Evolutionary conservation across 345 rosid genomes (phyloP), one percentile per base, ranked within the genome.

Genomic region (Ceriops tagal): DNA sequence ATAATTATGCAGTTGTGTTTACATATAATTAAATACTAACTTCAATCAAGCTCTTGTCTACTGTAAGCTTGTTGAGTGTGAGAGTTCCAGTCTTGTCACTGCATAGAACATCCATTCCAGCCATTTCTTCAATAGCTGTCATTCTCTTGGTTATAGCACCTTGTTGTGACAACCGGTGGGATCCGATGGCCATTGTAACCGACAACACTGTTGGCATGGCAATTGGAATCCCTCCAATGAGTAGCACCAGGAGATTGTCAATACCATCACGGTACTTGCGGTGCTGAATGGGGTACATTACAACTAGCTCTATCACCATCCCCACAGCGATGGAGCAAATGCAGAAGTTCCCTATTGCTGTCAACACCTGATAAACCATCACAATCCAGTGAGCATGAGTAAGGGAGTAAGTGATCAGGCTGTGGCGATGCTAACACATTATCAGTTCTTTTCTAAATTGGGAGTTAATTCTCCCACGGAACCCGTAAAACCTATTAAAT

Each of bases 121-220:
- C 93, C 96, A 90, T 90, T 73, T 90, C 96, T 81, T 90, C 96
- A 8, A 90, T 90, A 35, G 96, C 92, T 9, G 96, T 90, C 96
- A 90, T 90, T 74, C 96, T 82, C 83, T 90, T 90, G 49, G 96
- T 86, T 70, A 90, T 88, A 65, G 96, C 92, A 58, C 93, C 96
- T 83, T 90, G 96, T 70, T 90, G 74, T 0, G 96, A 86, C 53
- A 90, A 87, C 32, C 91, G 79, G 78, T 88, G 96, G 39, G 96
- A 90, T 15, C 93, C 96, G 65, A 90, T 90, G 19, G 96, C 93
- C 93, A 90, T 90, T 3, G 96, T 88, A 49, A 90, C 93, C 16
- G 96, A 90, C 79, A 90, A 79, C 28, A 90, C 96, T 7, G 96
- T 89, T 5, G 96, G 96, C 96, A 90, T 90, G 71, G 96, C 96